Evolutionary conservation across 2,329 filamentous ascomycete species (phyloP).

Genomic region (Botrytis elliptica): DNA sequence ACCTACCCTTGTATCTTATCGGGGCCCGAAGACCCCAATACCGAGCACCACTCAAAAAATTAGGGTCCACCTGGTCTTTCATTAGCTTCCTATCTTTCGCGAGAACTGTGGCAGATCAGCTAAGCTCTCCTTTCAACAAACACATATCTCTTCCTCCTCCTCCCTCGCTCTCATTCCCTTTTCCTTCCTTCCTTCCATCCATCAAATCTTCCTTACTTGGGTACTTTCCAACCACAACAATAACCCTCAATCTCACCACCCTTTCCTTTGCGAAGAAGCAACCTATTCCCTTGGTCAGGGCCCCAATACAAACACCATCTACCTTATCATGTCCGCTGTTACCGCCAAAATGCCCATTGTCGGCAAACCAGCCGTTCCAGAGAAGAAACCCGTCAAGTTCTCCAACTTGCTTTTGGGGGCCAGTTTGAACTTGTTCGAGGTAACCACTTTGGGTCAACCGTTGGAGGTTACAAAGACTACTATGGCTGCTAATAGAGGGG

Average conservation of each 20-base stretch:
- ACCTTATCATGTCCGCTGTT: slow-evolving; percentile 58
- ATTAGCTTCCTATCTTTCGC: slow-evolving; percentile 4
- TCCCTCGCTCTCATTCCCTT: neutral
- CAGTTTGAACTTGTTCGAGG: slow-evolving; percentile 42
- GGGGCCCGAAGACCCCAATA: neutral
- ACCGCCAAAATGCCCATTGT: slow-evolving; percentile 40
- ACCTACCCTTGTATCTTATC: neutral
- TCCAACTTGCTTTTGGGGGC: slow-evolving; percentile 78
- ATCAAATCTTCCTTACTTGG: neutral
- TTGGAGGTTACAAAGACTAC: slow-evolving; percentile 99
- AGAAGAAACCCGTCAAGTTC: slow-evolving; percentile 99
- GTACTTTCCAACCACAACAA: neutral
- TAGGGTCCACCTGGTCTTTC: slow-evolving; percentile 15
- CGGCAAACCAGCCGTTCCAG: slow-evolving; percentile 55
- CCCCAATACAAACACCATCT: slow-evolving; percentile 56
- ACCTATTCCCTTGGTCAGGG: slow-evolving; percentile 97
- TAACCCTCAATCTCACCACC: slow-evolving; percentile 3
- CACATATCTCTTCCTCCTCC: neutral
- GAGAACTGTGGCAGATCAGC: neutral
- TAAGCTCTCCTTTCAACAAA: slow-evolving; percentile 11
- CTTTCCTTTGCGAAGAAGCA: slow-evolving; percentile 70
- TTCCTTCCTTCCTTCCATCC: neutral
- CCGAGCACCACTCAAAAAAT: neutral
- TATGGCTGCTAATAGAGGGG: slow-evolving; percentile 94
- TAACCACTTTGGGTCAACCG: slow-evolving; percentile 68